Conservation (phyloP, 106 monocot genomes). For the Dendrobium huoshanense region DNA sequence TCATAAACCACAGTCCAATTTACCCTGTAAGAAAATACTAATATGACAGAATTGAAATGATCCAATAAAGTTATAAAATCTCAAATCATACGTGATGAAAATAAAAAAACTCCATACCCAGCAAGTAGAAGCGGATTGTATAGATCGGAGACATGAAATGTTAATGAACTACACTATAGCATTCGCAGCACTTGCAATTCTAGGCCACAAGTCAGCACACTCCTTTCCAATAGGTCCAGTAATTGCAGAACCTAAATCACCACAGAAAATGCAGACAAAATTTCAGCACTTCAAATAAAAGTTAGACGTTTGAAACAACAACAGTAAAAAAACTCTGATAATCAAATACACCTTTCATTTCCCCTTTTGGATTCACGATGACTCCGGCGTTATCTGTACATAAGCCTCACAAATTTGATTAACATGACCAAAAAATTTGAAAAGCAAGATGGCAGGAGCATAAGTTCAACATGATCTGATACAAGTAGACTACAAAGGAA, state of each 20-base stretch:
- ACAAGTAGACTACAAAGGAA: background rate
- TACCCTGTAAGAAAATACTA: no score
- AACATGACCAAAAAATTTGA: background rate
- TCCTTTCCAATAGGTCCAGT: constrained; percentile 22
- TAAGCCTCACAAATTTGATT: background rate
- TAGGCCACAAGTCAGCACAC: constrained; percentile 19
- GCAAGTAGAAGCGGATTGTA: background rate
- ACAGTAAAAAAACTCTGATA: background rate
- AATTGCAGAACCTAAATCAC: constrained; percentile 16
- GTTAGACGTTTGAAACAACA: background rate
- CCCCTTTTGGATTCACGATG: constrained; percentile 25
- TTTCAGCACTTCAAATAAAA: background rate
- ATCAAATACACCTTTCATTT: constrained; percentile 17
- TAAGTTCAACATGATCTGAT: background rate
- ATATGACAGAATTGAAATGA: no score
- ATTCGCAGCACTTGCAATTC: constrained; percentile 20
- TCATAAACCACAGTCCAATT: no score
- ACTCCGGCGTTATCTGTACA: constrained; percentile 28
- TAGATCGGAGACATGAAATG: background rate
- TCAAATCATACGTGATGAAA: background rate
- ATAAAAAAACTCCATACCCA: background rate
- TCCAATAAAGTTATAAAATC: no score
- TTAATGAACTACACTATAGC: constrained; percentile 12
- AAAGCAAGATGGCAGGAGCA: background rate
- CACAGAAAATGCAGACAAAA: background rate